Percentiles rank a stretch among this genome's conserved stretches.
phyloP scores from a whole-genome alignment of 2,329 filamentous ascomycete genomes.

The Metarhizium sp. region DNA sequence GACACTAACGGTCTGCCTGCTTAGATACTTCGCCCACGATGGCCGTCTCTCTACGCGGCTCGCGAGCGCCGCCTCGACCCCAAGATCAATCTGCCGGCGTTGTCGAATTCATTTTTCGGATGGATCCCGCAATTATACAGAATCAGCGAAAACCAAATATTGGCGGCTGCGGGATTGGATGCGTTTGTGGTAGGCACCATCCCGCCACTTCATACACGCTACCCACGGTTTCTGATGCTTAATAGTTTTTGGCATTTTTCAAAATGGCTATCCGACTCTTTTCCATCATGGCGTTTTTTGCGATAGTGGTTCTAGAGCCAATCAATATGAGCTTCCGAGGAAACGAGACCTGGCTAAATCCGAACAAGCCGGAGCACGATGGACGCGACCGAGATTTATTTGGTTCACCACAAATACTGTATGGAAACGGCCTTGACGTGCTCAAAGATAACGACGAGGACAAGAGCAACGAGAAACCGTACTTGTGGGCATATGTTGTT shows the following conservation, averaged over 20 bases:
- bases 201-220: neutral
- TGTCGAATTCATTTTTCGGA: conserved; percentile 79
- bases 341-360: neutral
- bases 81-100: conserved; percentile 55
- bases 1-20: neutral
- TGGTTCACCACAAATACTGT: conserved; percentile 2
- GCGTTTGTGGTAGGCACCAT: conserved; percentile 66
- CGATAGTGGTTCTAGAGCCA: conserved; percentile 70
- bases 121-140: conserved; percentile 84
- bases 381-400: conserved; percentile 5
- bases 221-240: conserved; percentile 9
- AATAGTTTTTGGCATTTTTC: conserved; percentile 79
- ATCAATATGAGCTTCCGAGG: conserved; percentile 61
- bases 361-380: neutral
- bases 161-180: conserved; percentile 85
- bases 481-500: conserved; percentile 87
- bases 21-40: conserved; percentile 78
- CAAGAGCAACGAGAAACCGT: conserved; percentile 31
- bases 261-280: conserved; percentile 89
- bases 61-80: conserved; percentile 65
- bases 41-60: conserved; percentile 84
- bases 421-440: conserved; percentile 8
- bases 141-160: conserved; percentile 80
- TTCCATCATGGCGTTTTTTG: conserved; percentile 69
- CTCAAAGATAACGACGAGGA: conserved; percentile 24